phyloP scores from a whole-genome alignment of 129 eudicot species.

The Flaveria linearis region DNA sequence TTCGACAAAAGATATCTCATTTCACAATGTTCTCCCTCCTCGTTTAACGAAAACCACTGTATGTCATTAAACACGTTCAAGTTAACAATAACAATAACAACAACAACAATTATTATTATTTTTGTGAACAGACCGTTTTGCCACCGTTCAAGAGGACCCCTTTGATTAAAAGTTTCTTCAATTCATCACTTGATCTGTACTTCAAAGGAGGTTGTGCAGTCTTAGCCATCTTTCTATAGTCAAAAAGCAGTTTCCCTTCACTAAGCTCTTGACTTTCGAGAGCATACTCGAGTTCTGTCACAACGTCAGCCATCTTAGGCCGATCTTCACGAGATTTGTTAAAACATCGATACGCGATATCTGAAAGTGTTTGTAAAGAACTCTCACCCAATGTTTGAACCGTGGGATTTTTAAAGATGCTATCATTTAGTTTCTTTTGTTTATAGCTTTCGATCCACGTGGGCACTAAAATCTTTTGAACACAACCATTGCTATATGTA shows the following conservation, averaged over 20 bases:
- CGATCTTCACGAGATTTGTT: slow-evolving; percentile 8
- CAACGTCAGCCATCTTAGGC: slow-evolving; percentile 18
- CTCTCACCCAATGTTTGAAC: background rate
- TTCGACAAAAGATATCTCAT: slow-evolving; percentile 11
- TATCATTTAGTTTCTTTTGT: background rate
- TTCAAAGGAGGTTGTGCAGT: slow-evolving; percentile 3
- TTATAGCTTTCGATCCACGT: slow-evolving; percentile 14
- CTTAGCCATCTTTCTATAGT: background rate
- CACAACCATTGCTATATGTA: background rate
- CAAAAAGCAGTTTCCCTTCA: background rate
- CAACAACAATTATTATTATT: background rate
- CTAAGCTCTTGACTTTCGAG: background rate
- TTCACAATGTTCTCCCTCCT: slow-evolving; percentile 4
- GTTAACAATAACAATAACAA: no score
- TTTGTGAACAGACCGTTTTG: background rate
- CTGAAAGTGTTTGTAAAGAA: slow-evolving; percentile 5
- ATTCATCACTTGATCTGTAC: background rate
- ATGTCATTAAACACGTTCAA: background rate
- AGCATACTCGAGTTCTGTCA: slow-evolving; percentile 19
- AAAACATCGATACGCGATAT: slow-evolving; percentile 26
- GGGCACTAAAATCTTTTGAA: background rate
- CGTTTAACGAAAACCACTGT: slow-evolving; percentile 15
- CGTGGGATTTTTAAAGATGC: background rate
- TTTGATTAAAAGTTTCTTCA: slow-evolving; percentile 9
- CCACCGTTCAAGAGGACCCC: background rate